Conservation (phyloP, 768 basidiomycete genomes). For the Royoungia palumana region DNA sequence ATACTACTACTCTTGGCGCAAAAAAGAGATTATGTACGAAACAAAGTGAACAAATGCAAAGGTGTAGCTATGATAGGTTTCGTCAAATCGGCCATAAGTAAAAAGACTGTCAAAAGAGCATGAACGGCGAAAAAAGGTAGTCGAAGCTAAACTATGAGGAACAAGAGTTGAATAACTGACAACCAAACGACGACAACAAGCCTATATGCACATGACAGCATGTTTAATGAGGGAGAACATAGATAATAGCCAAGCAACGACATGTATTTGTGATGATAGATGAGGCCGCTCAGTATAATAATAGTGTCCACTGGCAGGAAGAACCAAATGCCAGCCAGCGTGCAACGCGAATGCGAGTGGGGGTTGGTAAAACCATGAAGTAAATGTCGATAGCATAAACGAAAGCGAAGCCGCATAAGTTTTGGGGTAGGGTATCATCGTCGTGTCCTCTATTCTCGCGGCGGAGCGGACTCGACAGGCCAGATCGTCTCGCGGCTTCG, state of each 20-base stretch:
- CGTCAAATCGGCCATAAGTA: conserved; percentile 14
- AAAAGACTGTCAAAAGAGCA: conserved; percentile 4
- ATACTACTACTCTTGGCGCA: conserved; percentile 22
- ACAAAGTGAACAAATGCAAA: conserved; percentile 20
- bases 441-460: conserved; percentile 25
- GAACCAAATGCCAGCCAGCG: conserved; percentile 15
- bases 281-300: conserved; percentile 20
- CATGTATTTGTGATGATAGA: conserved; percentile 20
- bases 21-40: conserved; percentile 34
- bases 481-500: conserved; percentile 28
- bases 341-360: conserved; percentile 20
- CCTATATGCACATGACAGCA: conserved; percentile 30
- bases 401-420: conserved; percentile 25
- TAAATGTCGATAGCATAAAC: conserved; percentile 25
- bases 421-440: conserved; percentile 17
- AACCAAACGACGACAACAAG: conserved; percentile 19
- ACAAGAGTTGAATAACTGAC: conserved; percentile 26
- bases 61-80: conserved; percentile 19
- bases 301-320: conserved; percentile 24
- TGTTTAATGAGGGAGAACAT: conserved; percentile 18
- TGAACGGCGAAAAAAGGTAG: conserved; percentile 7
- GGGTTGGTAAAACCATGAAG: conserved; percentile 20
- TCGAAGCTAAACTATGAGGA: conserved; percentile 12
- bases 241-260: conserved; percentile 28
- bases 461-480: conserved; percentile 27